Base-by-base conservation (phyloP, 352 stramenopile genomes). In the Aphanomyces cochlioides region DNA sequence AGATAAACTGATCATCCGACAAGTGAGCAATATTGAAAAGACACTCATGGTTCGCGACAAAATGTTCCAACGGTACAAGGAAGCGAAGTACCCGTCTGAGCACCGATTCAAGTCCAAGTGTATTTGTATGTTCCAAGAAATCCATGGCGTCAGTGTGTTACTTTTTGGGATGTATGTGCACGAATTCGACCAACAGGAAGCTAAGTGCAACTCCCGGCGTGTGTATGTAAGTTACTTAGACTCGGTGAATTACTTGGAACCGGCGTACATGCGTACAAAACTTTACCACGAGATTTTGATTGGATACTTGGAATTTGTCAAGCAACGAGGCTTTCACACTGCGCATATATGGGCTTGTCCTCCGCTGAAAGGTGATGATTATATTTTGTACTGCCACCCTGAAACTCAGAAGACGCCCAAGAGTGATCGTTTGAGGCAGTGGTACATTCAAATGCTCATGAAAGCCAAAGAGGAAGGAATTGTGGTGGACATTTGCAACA, bases 111-210 rank as follows among this genome's bases (percentile, higher is more conserved):
- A 98, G 68, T 98, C 95, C 70, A 99, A 99, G 78, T 99, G 97
- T 75, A 92, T 99, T 60, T 93, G 99, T 72, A 96, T 99, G 72
- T 99, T 99, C 76, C 97, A 99, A 80, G 96, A 99, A 76, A 96
- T 99, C 67, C 96, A 99, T 75, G 97, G 97, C 38, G 97, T 99
- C 15, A 98, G 99, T 75, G 96, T 99, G 5, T 92, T 99, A 66
- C 79, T 99, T 0, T 99, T 99, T 77, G 97, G 96, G 48, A 98
- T 99, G 76, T 99, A 99, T 75, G 96, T 99, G 5, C 98, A 99
- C 75, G 97, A 99, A 75, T 99, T 99, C 74, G 97, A 98, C 73
- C 93, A 99, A 69, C 93, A 98, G 67, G 97, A 98, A 79, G 88
- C 96, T 3, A 68, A 88, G 38, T 98, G 96, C 53, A 99, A 99